These are phyloP conservation scores for Xylaria bambusicola DNA, from an alignment of 495 filamentous ascomycete species.

Conservation along the genomic window DNA sequence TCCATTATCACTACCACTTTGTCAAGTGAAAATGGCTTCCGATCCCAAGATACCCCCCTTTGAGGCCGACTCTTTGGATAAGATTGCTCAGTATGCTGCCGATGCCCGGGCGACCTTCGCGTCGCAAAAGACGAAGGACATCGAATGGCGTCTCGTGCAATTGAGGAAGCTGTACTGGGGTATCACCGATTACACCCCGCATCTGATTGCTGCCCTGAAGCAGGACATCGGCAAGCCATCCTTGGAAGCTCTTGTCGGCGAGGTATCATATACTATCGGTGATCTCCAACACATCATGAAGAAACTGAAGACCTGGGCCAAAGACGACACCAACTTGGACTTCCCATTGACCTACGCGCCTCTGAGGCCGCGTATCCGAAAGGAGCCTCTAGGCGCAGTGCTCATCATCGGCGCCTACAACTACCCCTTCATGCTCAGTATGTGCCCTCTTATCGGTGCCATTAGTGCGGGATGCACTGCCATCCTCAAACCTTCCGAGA, in stretches of 20 bases:
- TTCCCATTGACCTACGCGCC: slow-evolving; percentile 65
- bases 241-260: slow-evolving; percentile 70
- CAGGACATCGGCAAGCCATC: slow-evolving; percentile 72
- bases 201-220: slow-evolving; percentile 68
- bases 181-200: slow-evolving; percentile 71
- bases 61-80: slow-evolving; percentile 65
- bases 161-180: slow-evolving; percentile 94
- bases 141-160: slow-evolving; percentile 81
- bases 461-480: slow-evolving; percentile 90
- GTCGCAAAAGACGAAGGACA: slow-evolving; percentile 75
- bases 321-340: slow-evolving; percentile 69
- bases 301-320: slow-evolving; percentile 77
- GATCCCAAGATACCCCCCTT: slow-evolving; percentile 55
- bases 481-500: slow-evolving; percentile 87
- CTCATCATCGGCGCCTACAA: slow-evolving; percentile 93
- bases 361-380: slow-evolving; percentile 74
- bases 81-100: slow-evolving; percentile 61
- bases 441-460: slow-evolving; percentile 82
- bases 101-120: slow-evolving; percentile 64
- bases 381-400: slow-evolving; percentile 83
- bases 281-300: slow-evolving; percentile 76
- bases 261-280: slow-evolving; percentile 71
- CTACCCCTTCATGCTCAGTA: slow-evolving; percentile 78
- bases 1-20: no score
- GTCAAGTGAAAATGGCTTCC: slow-evolving; percentile 32